Base-by-base conservation (phyloP, 2,329 filamentous ascomycete species). In the Calycina marina region DNA sequence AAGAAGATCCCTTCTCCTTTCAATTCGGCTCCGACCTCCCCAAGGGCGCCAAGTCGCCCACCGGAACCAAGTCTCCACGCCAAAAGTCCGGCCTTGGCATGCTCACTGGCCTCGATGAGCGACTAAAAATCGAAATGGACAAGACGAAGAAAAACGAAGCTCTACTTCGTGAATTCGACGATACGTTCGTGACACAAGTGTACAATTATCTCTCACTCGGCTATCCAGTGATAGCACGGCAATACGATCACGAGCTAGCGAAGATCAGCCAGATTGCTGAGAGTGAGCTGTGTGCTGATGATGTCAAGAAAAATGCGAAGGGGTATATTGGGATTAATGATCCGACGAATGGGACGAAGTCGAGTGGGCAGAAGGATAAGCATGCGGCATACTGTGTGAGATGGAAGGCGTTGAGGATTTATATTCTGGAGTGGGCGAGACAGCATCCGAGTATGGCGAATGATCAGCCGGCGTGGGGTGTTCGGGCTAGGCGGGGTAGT, bases 201-300 rank as follows among this genome's bases (percentile, higher is more conserved):
- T 96, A 92, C 65, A 94, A 96, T 55, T 96, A 96, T 55, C 66
- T 96, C 11, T 93, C 84, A 0, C 67, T 96, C 4, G 88, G 88
- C 4, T 94, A 94, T 54, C 86, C 88, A 3, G 77, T 82, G 18
- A 73, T 85, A 48, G 88, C 86, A 8, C 72, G 78, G 14, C 68
- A 72, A 22, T 96, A 82, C 49, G 88, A 96, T 50, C 69, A 76
- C 8, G 88, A 96, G 59, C 63, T 96, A 13, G 72, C 76, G 44
- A 83, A 80, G 51, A 92, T 94, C 35, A 80, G 77, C 18, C 65
- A 68, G 6, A 73, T 93, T 5, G 52, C 69, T 1, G 51, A 88
- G 5, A 61, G 66, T 3, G 77, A 86, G 34, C 65, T 96, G 28
- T 62, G 76, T 40, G 63, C 66, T 30, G 76, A 88, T 48, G 86